Percentiles rank a stretch among this genome's conserved stretches.
phyloP scores from a whole-genome alignment of 768 basidiomycete species.

The Tylopilus vinaceipallidus region DNA sequence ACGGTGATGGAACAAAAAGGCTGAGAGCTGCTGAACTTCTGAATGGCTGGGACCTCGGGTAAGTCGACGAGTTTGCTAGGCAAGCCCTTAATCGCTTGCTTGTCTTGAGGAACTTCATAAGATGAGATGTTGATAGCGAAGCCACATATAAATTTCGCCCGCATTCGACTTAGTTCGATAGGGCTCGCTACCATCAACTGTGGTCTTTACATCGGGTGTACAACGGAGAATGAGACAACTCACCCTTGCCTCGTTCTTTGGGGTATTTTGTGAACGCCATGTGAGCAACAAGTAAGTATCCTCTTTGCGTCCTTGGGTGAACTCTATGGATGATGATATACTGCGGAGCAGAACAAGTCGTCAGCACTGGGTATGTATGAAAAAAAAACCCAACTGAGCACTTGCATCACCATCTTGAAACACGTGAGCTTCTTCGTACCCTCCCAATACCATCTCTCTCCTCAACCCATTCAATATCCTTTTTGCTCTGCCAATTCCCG shows the following conservation, averaged over 20 bases:
- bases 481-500: slow-evolving; percentile 58
- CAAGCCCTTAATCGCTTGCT: slow-evolving; percentile 64
- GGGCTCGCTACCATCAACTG: slow-evolving; percentile 59
- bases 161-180: slow-evolving; percentile 78
- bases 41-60: slow-evolving; percentile 51
- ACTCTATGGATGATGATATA: slow-evolving; percentile 94
- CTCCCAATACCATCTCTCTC: slow-evolving; percentile 86
- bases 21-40: slow-evolving; percentile 63
- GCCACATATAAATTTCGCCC: slow-evolving; percentile 79
- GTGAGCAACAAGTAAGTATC: slow-evolving; percentile 89
- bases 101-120: slow-evolving; percentile 50
- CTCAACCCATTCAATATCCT: slow-evolving; percentile 84
- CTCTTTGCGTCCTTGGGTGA: slow-evolving; percentile 85
- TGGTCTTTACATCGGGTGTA: slow-evolving; percentile 1
- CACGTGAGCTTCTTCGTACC: slow-evolving; percentile 90
- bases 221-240: slow-evolving; percentile 24
- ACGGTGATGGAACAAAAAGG: slow-evolving; percentile 76
- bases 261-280: slow-evolving; percentile 86
- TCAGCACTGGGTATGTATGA: slow-evolving; percentile 1
- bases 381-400: slow-evolving; percentile 14
- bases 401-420: slow-evolving; percentile 94
- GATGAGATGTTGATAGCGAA: slow-evolving; percentile 68
- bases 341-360: slow-evolving; percentile 38
- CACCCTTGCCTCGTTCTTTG: slow-evolving; percentile 80
- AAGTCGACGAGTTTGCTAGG: slow-evolving; percentile 68